A percentile compares a stretch with the other conserved stretches of the same genome.
Conservation (phyloP, 169 alveolate genomes). For the Plasmodium knowlesi region DNA sequence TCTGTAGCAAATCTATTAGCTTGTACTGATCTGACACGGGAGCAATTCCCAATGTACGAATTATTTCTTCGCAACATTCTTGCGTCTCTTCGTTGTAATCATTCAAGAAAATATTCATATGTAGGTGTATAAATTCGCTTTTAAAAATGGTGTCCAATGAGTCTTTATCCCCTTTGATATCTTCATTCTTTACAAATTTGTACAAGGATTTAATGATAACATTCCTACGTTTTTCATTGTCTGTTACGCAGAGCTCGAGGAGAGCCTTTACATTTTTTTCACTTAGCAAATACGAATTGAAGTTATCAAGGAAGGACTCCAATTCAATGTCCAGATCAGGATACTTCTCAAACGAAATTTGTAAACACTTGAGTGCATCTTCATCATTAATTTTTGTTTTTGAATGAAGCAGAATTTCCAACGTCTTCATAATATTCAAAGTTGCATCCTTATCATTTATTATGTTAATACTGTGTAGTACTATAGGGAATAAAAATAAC, state of each 20-base stretch:
- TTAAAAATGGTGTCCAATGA: constrained; percentile 3
- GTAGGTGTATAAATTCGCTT: constrained; percentile 20
- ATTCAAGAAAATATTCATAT: constrained; percentile 34
- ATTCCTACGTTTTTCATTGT: constrained; percentile 32
- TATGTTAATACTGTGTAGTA: constrained; percentile 58
- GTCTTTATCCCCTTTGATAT: not conserved
- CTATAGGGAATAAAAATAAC: constrained; percentile 62
- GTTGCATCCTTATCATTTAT: constrained; percentile 63
- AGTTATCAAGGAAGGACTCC: constrained; percentile 58
- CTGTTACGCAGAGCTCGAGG: constrained; percentile 49
- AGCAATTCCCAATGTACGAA: constrained; percentile 27
- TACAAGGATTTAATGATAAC: constrained; percentile 41
- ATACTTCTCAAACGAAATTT: constrained; percentile 55
- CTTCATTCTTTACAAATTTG: constrained; percentile 32
- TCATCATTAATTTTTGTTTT: constrained; percentile 62
- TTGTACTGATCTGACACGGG: constrained; percentile 27
- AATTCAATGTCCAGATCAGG: constrained; percentile 56
- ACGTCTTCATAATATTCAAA: constrained; percentile 47
- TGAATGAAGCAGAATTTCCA: constrained; percentile 38
- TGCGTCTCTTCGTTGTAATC: constrained; percentile 46
- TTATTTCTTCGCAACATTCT: constrained; percentile 27
- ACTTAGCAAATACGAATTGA: constrained; percentile 64
- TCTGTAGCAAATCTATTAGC: constrained; percentile 64
- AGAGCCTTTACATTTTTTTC: constrained; percentile 37
- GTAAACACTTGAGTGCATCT: constrained; percentile 66